Base-by-base conservation (phyloP, 345 rosid genomes). In the Populus euphratica region DNA sequence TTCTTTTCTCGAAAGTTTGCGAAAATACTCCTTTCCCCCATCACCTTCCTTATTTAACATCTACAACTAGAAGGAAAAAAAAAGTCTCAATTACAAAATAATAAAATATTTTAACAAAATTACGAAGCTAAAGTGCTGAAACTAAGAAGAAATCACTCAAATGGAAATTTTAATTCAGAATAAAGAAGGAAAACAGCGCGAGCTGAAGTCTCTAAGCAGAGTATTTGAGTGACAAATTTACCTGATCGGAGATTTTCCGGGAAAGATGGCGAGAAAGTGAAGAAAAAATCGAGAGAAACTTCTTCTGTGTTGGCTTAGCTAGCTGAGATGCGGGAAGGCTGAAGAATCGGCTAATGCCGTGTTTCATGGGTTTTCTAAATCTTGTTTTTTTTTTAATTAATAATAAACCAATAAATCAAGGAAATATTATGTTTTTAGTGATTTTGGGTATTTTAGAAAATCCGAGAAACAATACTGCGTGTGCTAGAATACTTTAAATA, bases 1-100 rank as follows among this genome's bases (percentile, higher is more conserved):
- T 82, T 91, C 93, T 87, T 86, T 91, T 85, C 96, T 81, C 14
- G 98, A 82, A 78, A 85, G 90, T 17, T 80, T 78, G 16, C 73
- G 74, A 76, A 75, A 86, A 76, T 70, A 87, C n/a, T 85, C 86
- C 70, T 77, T 81, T 70, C 75, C 85, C 81, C 94, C 89, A 88
- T 88, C 83, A 79, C 77, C 79, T 25, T 23, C 63, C 25, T 59
- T 59, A 59, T 59, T 59, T 59, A 59, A 8, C 63, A 59, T 59
- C 63, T 59, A 25, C 13, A 59, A 10, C 23, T 59, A n/a, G 13
- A 11, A n/a, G 18, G 6, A 61, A 73, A 73, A 31, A 77, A 43
- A 36, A 41, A 50, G 16, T 2, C 5, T n/a, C 23, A 56, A 56
- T 33, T n/a, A 52, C 59, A 36, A 16, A 27, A 47, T 12, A 79